phyloP scores from a whole-genome alignment of 2,329 filamentous ascomycete genomes.

The Aspergillus piperis region DNA sequence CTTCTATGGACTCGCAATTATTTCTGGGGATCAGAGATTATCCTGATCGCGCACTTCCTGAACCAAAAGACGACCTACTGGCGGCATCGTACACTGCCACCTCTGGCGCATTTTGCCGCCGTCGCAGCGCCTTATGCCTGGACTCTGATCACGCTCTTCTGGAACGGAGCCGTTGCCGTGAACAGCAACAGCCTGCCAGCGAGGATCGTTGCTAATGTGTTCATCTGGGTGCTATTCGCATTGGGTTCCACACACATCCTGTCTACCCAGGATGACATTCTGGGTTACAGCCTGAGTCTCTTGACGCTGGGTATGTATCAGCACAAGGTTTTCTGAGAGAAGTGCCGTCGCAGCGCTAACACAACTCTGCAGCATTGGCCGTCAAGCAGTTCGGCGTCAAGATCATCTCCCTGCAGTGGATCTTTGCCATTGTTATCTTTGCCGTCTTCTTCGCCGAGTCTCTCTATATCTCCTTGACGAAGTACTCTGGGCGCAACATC shows the following conservation, averaged over 20 bases:
- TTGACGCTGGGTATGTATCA: constrained; percentile 64
- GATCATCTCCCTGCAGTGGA: constrained; percentile 82
- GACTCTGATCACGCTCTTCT: constrained; percentile 84
- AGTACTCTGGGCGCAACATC: constrained; percentile 38
- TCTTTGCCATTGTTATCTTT: constrained; percentile 86
- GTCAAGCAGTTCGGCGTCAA: constrained; percentile 74
- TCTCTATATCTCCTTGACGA: constrained; percentile 45
- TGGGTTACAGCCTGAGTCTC: constrained; percentile 76
- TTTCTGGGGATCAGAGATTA: constrained; percentile 74
- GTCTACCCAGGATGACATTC: constrained; percentile 71
- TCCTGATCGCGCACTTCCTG: constrained; percentile 78
- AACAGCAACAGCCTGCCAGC: constrained; percentile 66
- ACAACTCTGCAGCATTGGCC: constrained; percentile 58
- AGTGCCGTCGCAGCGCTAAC: neutral
- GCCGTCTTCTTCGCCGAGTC: constrained; percentile 70
- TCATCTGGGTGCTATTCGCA: constrained; percentile 79
- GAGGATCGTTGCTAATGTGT: constrained; percentile 81
- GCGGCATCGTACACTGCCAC: constrained; percentile 70
- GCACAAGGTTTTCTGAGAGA: neutral
- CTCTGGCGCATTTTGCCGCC: constrained; percentile 73
- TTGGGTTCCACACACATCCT: constrained; percentile 77
- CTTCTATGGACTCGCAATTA: constrained; percentile 77
- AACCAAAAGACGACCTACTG: constrained; percentile 80
- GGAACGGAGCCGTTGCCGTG: constrained; percentile 84
- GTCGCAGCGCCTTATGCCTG: constrained; percentile 79